These are phyloP conservation scores for Trichoderma endophyticum DNA, from an alignment of 2,329 filamentous ascomycete species.

Conservation along the genomic window DNA sequence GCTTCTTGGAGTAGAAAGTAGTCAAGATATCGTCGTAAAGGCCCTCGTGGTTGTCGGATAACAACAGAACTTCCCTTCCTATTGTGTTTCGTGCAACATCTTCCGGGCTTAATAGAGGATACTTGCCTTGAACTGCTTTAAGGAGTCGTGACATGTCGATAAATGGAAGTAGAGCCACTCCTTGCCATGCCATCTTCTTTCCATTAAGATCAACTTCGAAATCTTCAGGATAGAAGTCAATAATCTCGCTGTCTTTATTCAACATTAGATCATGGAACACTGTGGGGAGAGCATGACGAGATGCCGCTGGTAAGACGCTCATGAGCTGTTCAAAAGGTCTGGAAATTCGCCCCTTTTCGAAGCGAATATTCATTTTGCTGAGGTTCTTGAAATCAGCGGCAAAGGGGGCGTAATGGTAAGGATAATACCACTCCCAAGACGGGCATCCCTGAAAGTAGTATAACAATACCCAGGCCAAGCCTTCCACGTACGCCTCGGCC, in stretches of 20 bases:
- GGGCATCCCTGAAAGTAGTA: slow-evolving; percentile 99
- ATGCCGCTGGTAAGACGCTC: slow-evolving; percentile 93
- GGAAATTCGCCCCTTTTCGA: slow-evolving; percentile 81
- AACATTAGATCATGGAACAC: slow-evolving; percentile 91
- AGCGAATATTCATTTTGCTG: slow-evolving; percentile 72
- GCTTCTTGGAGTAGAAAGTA: slow-evolving; percentile 90
- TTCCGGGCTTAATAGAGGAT: slow-evolving; percentile 72
- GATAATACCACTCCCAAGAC: slow-evolving; percentile 99
- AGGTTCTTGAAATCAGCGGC: slow-evolving; percentile 90
- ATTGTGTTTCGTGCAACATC: slow-evolving; percentile 75
- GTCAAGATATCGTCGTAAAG: slow-evolving; percentile 81
- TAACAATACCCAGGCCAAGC: slow-evolving; percentile 87
- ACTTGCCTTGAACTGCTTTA: slow-evolving; percentile 76
- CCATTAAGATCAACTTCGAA: slow-evolving; percentile 93
- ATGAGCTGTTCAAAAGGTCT: slow-evolving; percentile 95
- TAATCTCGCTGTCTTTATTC: slow-evolving; percentile 81
- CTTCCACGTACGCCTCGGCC: slow-evolving; percentile 87
- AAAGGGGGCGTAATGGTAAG: slow-evolving; percentile 97
- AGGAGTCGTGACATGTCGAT: slow-evolving; percentile 90
- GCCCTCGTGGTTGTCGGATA: slow-evolving; percentile 74
- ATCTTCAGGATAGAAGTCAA: slow-evolving; percentile 95
- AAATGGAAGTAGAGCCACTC: slow-evolving; percentile 87
- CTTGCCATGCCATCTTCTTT: slow-evolving; percentile 98
- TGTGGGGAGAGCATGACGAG: slow-evolving; percentile 83
- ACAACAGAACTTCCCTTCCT: slow-evolving; percentile 76